A percentile compares a stretch with the other conserved stretches of the same genome.
Evolutionary conservation across 2,329 filamentous ascomycete species (phyloP).

Genomic region (Penicillium fuscoglaucum): DNA sequence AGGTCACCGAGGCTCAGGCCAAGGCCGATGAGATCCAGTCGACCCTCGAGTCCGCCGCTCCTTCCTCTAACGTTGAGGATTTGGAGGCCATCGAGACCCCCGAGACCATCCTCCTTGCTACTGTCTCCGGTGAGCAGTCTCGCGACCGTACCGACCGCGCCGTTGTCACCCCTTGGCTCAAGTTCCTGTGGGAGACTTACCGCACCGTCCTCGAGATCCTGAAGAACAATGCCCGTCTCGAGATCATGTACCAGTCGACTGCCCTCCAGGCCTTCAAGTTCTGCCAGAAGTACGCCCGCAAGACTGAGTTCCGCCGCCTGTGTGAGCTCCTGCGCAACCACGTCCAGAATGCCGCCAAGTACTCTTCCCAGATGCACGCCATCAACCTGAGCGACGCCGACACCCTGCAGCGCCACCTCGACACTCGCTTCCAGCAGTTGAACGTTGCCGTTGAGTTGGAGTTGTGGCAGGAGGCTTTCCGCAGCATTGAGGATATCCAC

Average conservation of each 20-base stretch:
- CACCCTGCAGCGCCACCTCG: constrained; percentile 92
- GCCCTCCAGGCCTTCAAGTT: constrained; percentile 98
- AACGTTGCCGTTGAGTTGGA: constrained; percentile 98
- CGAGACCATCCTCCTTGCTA: constrained; percentile 95
- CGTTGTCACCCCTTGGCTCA: constrained; percentile 98
- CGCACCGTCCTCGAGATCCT: constrained; percentile 97
- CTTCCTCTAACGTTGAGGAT: constrained; percentile 81
- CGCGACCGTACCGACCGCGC: constrained; percentile 95
- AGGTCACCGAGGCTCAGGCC: constrained; percentile 91
- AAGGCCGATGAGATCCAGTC: constrained; percentile 96
- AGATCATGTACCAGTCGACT: constrained; percentile 97
- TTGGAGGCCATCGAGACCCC: constrained; percentile 96
- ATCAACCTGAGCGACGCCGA: constrained; percentile 98
- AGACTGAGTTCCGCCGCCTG: constrained; percentile 98
- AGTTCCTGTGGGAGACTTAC: constrained; percentile 99
- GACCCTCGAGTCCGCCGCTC: constrained; percentile 71
- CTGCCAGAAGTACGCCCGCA: constrained; percentile 95
- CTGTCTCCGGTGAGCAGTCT: constrained; percentile 96
- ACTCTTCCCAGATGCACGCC: constrained; percentile 97
- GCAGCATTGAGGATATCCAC: constrained; percentile 98
- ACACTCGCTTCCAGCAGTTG: constrained; percentile 97
- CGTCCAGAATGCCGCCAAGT: constrained; percentile 98
- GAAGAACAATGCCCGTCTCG: constrained; percentile 96
- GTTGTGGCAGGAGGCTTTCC: constrained; percentile 99
- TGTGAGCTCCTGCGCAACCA: constrained; percentile 98